A percentile compares a stretch with the other conserved stretches of the same genome.
Evolutionary conservation across 202 grass and related monocot species (phyloP).

Genomic region (Hordeum pubiflorum): DNA sequence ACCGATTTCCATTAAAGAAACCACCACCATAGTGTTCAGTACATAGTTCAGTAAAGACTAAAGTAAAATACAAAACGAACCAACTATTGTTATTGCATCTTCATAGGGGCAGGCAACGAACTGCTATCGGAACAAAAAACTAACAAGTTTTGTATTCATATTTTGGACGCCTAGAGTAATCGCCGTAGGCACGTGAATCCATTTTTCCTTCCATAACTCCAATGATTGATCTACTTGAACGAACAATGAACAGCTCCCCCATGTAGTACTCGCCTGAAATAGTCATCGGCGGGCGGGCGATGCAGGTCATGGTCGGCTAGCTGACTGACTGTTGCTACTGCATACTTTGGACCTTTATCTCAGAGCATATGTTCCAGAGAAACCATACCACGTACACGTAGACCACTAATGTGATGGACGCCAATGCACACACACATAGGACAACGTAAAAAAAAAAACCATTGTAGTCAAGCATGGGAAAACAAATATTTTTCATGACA

Average conservation of each 20-base stretch:
- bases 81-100: too few species aligned
- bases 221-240: conserved; percentile 17
- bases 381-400: neutral
- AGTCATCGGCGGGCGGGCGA: conserved; percentile 11
- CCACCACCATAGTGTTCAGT: too few species aligned
- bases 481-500: too few species aligned
- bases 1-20: too few species aligned
- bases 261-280: conserved; percentile 26
- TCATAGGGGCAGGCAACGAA: too few species aligned
- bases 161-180: neutral
- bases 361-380: neutral
- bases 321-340: neutral
- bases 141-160: neutral
- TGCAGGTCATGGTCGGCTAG: conserved; percentile 31
- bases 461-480: too few species aligned
- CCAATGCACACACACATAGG: neutral
- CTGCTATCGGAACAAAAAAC: too few species aligned
- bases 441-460: too few species aligned
- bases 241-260: conserved; percentile 3
- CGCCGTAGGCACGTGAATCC: conserved; percentile 7
- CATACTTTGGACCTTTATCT: conserved; percentile 18
- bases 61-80: too few species aligned
- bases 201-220: neutral
- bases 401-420: neutral
- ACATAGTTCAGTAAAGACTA: too few species aligned